A percentile compares a stretch with the other conserved stretches of the same genome.
phyloP scores from a whole-genome alignment of 768 basidiomycete genomes.

The Boletus pseudopeckii region DNA sequence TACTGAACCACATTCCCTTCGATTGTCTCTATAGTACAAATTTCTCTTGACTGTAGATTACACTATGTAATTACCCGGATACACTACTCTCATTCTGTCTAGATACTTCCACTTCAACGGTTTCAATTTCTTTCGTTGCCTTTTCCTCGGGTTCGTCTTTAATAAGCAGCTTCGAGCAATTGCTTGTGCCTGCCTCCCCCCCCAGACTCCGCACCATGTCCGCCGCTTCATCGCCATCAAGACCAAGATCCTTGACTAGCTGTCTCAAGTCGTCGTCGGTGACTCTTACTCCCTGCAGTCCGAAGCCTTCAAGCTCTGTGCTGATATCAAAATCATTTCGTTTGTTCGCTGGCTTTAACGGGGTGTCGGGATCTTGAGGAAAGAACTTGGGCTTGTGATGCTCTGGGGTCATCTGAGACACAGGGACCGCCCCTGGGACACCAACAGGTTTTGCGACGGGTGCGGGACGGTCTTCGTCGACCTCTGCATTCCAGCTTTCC shows the following conservation, averaged over 20 bases:
- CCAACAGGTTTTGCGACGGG: constrained; percentile 63
- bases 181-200: constrained; percentile 21
- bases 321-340: constrained; percentile 60
- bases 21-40: background rate
- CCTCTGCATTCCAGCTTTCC: constrained; percentile 58
- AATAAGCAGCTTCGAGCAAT: constrained; percentile 7
- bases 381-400: constrained; percentile 59
- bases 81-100: constrained; percentile 1
- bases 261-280: constrained; percentile 71
- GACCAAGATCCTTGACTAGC: constrained; percentile 70
- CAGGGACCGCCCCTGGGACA: constrained; percentile 74
- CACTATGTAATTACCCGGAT: background rate
- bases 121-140: background rate
- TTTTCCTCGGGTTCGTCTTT: constrained; percentile 8
- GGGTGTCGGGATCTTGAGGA: constrained; percentile 41
- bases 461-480: constrained; percentile 59
- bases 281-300: constrained; percentile 72
- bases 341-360: constrained; percentile 57
- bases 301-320: constrained; percentile 64
- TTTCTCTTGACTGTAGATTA: constrained; percentile 3
- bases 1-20: background rate
- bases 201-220: constrained; percentile 68
- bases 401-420: constrained; percentile 78
- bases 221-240: constrained; percentile 72
- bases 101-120: background rate